Base-by-base conservation (phyloP, 371 early-diverging fungal species). In the Actinomortierella wolfii region DNA sequence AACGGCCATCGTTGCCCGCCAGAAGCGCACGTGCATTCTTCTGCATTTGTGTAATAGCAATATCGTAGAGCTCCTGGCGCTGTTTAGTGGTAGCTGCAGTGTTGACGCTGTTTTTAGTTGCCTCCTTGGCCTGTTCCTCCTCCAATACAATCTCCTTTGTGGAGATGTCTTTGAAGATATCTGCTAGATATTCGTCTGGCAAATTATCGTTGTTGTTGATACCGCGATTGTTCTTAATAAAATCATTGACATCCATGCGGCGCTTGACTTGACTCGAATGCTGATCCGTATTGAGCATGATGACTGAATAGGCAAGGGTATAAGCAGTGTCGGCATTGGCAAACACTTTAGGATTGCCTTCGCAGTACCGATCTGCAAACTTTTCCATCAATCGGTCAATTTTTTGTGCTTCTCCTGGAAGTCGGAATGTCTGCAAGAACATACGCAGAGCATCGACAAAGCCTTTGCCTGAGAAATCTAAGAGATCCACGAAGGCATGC, bases 201-300 rank as follows among this genome's bases (percentile, higher is more conserved):
- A 90, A 60, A 67, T 89, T 87, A 56, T 83, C 81, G 49, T 86
- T 88, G 54, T 88, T 86, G 64, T 89, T 85, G 59, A 89, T 90
- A 47, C 90, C 90, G 18, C 92, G 82, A 75, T 97, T 97, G 75
- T 97, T 98, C 62, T 87, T 88, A 62, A 96, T 79, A 78, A 98
- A 99, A 52, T 96, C 98, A 0, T 85, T 81, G 64, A 94, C 87
- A 1, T 94, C 89, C 94, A 99, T 99, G 42, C 94, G 90, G 47
- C 85, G 80, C 76, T 93, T 94, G 26, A 97, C 92, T 68, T 92
- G 95, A 9, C 91, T 88, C 64, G 92, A 97, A 77, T 99, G 92
- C 67, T 91, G 86, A 68, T 93, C 93, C 8, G 95, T 94, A 78
- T 94, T 94, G 47, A 94, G 81, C 83, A 92, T 86, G 57, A 93